These are phyloP conservation scores for Prasinococcaceae sp. DNA, from an alignment of 139 green algal species.

Conservation along the genomic window DNA sequence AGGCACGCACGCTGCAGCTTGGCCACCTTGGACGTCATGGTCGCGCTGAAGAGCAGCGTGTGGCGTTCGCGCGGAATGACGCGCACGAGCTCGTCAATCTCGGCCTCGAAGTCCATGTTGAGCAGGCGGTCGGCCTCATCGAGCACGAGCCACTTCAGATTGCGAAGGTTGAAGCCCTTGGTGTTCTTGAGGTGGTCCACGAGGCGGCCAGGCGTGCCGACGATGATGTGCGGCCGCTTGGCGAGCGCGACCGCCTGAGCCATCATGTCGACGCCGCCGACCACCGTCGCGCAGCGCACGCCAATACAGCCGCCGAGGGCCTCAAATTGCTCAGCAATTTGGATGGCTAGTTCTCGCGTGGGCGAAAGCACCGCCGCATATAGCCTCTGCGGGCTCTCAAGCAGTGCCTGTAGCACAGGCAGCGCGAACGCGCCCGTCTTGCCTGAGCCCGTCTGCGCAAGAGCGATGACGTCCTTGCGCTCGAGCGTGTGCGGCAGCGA, in stretches of 20 bases:
- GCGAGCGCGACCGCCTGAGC: conserved; percentile 75
- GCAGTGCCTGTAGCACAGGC: conserved; percentile 59
- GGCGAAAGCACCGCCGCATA: conserved; percentile 88
- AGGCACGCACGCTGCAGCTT: conserved; percentile 97
- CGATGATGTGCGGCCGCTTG: conserved; percentile 81
- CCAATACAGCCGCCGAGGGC: conserved; percentile 77
- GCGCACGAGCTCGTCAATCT: conserved; percentile 98
- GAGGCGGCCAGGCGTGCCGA: conserved; percentile 82
- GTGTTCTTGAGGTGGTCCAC: conserved; percentile 99
- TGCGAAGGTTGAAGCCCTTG: conserved; percentile 84
- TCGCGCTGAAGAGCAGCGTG: conserved; percentile 95
- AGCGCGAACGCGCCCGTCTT: conserved; percentile 96
- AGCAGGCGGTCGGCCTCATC: conserved; percentile 97
- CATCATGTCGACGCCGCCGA: conserved; percentile 99
- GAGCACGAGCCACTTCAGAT: conserved; percentile 52
- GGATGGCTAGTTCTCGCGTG: conserved; percentile 90
- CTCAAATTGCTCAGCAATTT: conserved; percentile 97
- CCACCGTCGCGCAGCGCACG: conserved; percentile 49
- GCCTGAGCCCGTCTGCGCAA: conserved; percentile 92
- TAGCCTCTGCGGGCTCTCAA: conserved; percentile 76
- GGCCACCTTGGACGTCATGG: conserved; percentile 96
- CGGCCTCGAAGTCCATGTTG: conserved; percentile 99
- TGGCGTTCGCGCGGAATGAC: conserved; percentile 24
- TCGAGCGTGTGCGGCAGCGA: conserved; percentile 67
- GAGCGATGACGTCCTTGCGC: conserved; percentile 89